Conservation (phyloP, 1,284 basidiomycete genomes). For the Ganoderma multipileum region DNA sequence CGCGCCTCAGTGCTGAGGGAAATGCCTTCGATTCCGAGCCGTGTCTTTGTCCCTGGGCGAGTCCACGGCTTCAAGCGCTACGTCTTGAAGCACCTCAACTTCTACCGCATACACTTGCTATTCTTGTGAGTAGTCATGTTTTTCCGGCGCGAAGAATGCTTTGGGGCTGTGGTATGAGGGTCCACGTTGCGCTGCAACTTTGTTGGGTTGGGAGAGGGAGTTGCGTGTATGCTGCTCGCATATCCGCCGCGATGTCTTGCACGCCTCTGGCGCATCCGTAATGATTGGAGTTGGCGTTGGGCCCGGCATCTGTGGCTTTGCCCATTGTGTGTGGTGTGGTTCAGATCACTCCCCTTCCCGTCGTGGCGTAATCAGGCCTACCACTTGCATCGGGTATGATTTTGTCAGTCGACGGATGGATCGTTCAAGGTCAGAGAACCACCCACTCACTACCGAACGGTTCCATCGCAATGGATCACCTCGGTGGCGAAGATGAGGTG, state of each 20-base stretch:
- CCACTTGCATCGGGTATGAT: neutral
- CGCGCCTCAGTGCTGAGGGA: neutral
- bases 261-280: neutral
- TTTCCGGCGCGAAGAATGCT: constrained; percentile 1
- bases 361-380: neutral
- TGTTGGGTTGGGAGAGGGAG: neutral
- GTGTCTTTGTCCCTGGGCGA: constrained; percentile 14
- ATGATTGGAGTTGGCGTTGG: neutral
- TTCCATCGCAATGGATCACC: neutral
- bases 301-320: neutral
- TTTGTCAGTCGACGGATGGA: neutral
- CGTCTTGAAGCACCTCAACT: constrained; percentile 64
- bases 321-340: neutral
- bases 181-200: neutral
- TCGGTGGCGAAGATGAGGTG: neutral
- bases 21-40: constrained; percentile 27
- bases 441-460: neutral
- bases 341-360: neutral
- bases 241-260: neutral
- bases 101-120: constrained; percentile 67
- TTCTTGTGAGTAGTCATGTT: constrained; percentile 51
- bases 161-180: neutral
- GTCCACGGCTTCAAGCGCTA: constrained; percentile 25
- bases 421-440: neutral
- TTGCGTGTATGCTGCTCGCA: neutral